phyloP scores from a whole-genome alignment of 306 rosid species.

The Cicer pinnatifidum region DNA sequence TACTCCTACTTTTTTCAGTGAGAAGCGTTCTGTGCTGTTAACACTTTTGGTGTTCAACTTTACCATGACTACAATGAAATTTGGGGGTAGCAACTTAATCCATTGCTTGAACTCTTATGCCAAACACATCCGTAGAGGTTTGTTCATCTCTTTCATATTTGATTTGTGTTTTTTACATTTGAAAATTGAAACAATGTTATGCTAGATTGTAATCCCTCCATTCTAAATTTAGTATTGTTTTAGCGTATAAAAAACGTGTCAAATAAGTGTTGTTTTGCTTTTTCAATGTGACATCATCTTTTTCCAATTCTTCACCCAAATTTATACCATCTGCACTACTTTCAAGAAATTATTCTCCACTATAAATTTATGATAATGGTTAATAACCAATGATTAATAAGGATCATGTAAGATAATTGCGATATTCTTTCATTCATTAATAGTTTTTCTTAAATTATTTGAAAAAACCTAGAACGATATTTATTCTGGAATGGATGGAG shows the following conservation, averaged over 20 bases:
- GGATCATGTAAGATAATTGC: neutral
- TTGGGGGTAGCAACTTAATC: slow-evolving; percentile 45
- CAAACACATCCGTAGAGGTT: slow-evolving; percentile 59
- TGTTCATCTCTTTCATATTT: slow-evolving; percentile 28
- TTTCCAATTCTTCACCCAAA: neutral
- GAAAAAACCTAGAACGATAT: neutral
- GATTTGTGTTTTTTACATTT: slow-evolving; percentile 6
- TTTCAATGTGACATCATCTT: neutral
- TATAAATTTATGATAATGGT: neutral
- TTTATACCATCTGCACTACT: neutral
- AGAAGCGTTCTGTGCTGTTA: slow-evolving; percentile 65
- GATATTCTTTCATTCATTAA: neutral
- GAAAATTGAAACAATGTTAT: slow-evolving; percentile 13
- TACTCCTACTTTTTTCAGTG: slow-evolving; percentile 56
- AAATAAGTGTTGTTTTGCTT: neutral
- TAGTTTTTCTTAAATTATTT: neutral
- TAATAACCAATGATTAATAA: neutral
- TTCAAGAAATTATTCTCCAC: neutral
- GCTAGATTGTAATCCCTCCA: neutral
- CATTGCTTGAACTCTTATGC: slow-evolving; percentile 65
- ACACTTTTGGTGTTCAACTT: slow-evolving; percentile 72
- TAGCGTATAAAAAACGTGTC: neutral
- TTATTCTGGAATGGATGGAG: neutral
- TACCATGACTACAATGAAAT: slow-evolving; percentile 49
- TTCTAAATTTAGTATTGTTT: neutral